Evolutionary conservation across 2,329 filamentous ascomycete genomes (phyloP).

Genomic region (Akanthomyces dipterigenus): DNA sequence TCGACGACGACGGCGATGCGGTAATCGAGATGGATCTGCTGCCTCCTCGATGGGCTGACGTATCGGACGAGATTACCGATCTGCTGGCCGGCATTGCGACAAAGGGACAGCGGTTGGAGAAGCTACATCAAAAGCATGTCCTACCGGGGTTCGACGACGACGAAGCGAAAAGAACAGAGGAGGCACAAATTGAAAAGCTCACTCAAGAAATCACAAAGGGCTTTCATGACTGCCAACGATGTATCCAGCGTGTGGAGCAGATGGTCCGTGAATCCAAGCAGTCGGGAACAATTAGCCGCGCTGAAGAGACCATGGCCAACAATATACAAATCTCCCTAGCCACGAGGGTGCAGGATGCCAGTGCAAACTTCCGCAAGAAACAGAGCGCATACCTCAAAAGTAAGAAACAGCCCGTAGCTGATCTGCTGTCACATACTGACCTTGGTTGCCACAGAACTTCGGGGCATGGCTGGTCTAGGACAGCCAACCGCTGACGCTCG

Average conservation of each 20-base stretch:
- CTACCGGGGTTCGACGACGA: constrained; percentile 96
- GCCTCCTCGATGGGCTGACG: constrained; percentile 90
- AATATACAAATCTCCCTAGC: constrained; percentile 94
- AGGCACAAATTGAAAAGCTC: constrained; percentile 80
- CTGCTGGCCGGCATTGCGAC: constrained; percentile 71
- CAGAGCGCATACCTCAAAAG: constrained; percentile 95
- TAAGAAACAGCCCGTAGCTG: constrained; percentile 31
- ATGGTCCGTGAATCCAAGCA: constrained; percentile 79
- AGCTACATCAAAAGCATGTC: constrained; percentile 94
- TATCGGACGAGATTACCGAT: constrained; percentile 89
- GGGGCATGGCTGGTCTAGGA: constrained; percentile 59
- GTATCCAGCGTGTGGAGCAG: constrained; percentile 79
- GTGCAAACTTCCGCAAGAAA: constrained; percentile 90
- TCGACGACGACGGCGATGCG: constrained; percentile 81
- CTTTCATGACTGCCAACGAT: constrained; percentile 85
- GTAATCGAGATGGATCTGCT: constrained; percentile 98
- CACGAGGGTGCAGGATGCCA: constrained; percentile 81
- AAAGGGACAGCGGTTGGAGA: constrained; percentile 79
- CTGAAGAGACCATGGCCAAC: constrained; percentile 90
- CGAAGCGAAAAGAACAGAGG: constrained; percentile 77
- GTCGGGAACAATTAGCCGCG: constrained; percentile 64
- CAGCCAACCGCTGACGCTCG: constrained; percentile 45
- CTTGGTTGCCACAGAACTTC: constrained; percentile 52
- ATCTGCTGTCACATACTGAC: background rate
- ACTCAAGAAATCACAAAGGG: constrained; percentile 84